A percentile compares a stretch with the other conserved stretches of the same genome.
Conservation (phyloP, 345 rosid species). For the Acer negundo region DNA sequence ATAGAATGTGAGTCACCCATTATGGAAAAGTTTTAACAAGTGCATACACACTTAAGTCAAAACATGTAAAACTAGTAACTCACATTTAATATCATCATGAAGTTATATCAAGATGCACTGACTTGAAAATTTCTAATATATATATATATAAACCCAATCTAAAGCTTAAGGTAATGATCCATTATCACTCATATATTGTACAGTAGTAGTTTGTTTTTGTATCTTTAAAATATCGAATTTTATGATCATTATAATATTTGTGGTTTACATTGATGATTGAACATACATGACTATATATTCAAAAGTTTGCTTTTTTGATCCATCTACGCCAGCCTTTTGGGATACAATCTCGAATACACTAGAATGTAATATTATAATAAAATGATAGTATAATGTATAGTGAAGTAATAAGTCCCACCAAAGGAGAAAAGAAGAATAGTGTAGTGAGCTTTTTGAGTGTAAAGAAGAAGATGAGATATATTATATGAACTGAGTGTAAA, state of each 20-base stretch:
- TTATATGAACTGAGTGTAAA: not conserved
- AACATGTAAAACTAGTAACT: too few relatives aligned
- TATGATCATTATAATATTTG: not conserved
- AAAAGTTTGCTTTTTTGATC: not conserved
- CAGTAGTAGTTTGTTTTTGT: not conserved
- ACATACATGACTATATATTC: not conserved
- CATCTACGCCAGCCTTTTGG: not conserved
- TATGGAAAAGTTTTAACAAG: too few relatives aligned
- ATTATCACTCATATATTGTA: not conserved
- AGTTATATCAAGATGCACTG: too few relatives aligned
- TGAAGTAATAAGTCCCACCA: conserved; percentile 21
- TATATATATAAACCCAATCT: too few relatives aligned
- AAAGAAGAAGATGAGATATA: too few relatives aligned
- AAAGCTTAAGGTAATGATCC: too few relatives aligned
- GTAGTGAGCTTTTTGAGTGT: not conserved
- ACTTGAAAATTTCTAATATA: too few relatives aligned
- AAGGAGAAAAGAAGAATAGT: not conserved
- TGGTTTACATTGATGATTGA: conserved; percentile 3
- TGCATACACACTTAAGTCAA: too few relatives aligned
- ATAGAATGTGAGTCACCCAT: too few relatives aligned
- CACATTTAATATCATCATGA: too few relatives aligned
- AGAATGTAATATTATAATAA: not conserved
- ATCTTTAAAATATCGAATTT: not conserved
- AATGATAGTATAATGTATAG: too few relatives aligned
- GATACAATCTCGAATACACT: not conserved